Conservation (phyloP, 805 yeast species). For the Metschnikowia chrysomelidarum region DNA sequence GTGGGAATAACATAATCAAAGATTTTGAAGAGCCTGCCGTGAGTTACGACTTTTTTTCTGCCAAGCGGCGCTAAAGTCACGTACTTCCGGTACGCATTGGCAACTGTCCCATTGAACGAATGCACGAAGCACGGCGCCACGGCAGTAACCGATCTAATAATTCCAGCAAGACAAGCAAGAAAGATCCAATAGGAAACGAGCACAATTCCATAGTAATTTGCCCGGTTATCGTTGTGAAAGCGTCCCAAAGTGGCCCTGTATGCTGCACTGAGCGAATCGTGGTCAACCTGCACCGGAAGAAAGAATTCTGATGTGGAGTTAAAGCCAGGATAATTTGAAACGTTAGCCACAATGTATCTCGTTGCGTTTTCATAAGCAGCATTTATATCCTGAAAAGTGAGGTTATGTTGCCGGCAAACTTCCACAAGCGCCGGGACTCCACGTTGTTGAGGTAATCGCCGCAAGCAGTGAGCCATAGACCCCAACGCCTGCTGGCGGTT, state of each 20-base stretch:
- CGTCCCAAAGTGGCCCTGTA: conserved; percentile 29
- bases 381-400: conserved; percentile 34
- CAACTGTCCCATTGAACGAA: conserved; percentile 29
- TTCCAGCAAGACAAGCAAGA: conserved; percentile 41
- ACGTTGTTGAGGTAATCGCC: conserved; percentile 20
- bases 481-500: conserved; percentile 40
- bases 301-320: conserved; percentile 27
- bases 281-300: conserved; percentile 35
- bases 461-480: conserved; percentile 35
- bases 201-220: conserved; percentile 38
- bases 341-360: conserved; percentile 31
- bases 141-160: conserved; percentile 38
- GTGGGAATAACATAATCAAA: conserved; percentile 32
- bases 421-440: conserved; percentile 17
- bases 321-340: conserved; percentile 28
- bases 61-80: conserved; percentile 31
- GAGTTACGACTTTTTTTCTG: conserved; percentile 13
- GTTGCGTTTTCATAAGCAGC: conserved; percentile 43
- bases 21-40: conserved; percentile 9
- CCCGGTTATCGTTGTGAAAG: conserved; percentile 38
- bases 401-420: conserved; percentile 15
- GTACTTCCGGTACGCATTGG: conserved; percentile 26
- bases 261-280: conserved; percentile 22
- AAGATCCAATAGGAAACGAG: conserved; percentile 49
- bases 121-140: conserved; percentile 39